A percentile compares a stretch with the other conserved stretches of the same genome.
Conservation (phyloP, 202 grass and related monocot species). For the Hordeum pubiflorum region DNA sequence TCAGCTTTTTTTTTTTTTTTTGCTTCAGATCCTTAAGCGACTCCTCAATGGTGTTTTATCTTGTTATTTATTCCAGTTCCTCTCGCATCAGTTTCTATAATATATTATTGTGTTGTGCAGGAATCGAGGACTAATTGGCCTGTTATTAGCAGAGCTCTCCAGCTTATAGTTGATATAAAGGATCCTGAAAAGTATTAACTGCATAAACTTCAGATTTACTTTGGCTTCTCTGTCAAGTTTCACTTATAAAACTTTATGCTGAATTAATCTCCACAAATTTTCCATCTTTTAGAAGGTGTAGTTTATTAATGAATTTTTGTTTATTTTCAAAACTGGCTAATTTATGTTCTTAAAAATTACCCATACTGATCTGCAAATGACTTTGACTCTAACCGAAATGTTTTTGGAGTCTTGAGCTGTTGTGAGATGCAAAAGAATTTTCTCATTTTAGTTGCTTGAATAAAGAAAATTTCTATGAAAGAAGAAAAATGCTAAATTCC, state of each 20-base stretch:
- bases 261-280: background rate
- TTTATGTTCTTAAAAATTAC: background rate
- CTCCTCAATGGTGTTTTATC: constrained; percentile 11
- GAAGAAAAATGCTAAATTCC: background rate
- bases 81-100: background rate
- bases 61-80: background rate
- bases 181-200: constrained; percentile 70
- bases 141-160: constrained; percentile 66
- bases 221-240: constrained; percentile 11
- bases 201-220: constrained; percentile 5
- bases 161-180: constrained; percentile 83
- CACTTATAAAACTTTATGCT: background rate
- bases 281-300: background rate
- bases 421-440: background rate
- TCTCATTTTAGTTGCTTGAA: background rate
- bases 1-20: too few relatives aligned
- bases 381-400: background rate
- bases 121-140: constrained; percentile 85
- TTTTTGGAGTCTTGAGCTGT: background rate
- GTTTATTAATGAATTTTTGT: background rate
- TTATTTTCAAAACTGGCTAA: background rate
- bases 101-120: constrained; percentile 30
- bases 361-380: background rate
- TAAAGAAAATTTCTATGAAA: background rate
- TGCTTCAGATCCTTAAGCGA: background rate